A percentile compares a stretch with the other conserved stretches of the same genome.
Evolutionary conservation across 768 basidiomycete species (phyloP).

Genomic region (Pleurotus djamor): DNA sequence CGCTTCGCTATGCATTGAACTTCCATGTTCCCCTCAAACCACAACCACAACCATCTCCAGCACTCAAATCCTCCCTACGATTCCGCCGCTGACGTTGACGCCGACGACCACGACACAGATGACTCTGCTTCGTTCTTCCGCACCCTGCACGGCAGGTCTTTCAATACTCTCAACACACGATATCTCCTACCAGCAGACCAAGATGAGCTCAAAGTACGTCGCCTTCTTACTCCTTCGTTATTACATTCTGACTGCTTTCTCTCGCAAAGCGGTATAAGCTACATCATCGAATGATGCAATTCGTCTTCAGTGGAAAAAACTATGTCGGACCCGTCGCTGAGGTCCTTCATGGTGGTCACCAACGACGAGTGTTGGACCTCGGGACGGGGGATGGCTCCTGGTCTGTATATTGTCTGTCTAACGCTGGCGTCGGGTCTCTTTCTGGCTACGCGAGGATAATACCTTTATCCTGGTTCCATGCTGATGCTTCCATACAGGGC

Average conservation of each 20-base stretch:
- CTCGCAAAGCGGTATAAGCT: constrained; percentile 53
- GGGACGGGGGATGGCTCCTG: constrained; percentile 68
- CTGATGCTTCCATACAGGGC: constrained; percentile 42
- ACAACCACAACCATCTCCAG: not conserved
- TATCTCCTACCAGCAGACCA: constrained; percentile 68
- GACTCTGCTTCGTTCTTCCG: constrained; percentile 41
- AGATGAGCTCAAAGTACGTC: constrained; percentile 59
- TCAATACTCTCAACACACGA: constrained; percentile 51
- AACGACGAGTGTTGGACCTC: constrained; percentile 60
- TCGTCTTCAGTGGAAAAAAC: constrained; percentile 60
- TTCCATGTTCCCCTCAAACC: not conserved
- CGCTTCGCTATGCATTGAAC: not conserved
- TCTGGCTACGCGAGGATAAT: too few species aligned
- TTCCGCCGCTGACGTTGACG: constrained; percentile 17
- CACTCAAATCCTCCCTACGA: not conserved
- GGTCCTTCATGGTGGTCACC: constrained; percentile 48
- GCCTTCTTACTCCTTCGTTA: not conserved
- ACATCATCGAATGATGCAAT: constrained; percentile 65
- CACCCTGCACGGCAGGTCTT: constrained; percentile 44
- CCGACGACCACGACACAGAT: constrained; percentile 38
- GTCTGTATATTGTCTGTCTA: constrained; percentile 26
- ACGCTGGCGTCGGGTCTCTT: too few species aligned
- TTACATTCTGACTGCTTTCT: constrained; percentile 1
- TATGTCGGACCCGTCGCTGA: constrained; percentile 66
- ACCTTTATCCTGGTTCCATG: not conserved